Base-by-base conservation (phyloP, 306 rosid genomes). In the Myrica gale region DNA sequence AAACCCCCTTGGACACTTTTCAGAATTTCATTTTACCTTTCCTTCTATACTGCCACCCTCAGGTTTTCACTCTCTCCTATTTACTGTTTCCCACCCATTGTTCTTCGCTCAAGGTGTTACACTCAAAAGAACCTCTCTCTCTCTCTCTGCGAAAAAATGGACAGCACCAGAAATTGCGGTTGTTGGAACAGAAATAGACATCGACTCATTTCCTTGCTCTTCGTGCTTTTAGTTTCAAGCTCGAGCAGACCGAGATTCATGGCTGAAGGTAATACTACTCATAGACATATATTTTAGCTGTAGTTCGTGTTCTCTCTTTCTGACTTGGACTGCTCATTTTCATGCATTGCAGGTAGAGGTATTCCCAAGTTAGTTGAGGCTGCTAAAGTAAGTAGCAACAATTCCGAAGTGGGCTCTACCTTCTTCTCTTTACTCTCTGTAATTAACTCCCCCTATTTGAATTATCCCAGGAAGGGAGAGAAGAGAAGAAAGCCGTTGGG, bases 221-320 rank as follows among this genome's bases (percentile, higher is more conserved):
- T 88, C 67, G 80, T 88, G 80, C 82, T 84, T 84, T 75, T 87
- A 45, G 55, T 86, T 73, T 83, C 85, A 71, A 66, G 73, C 84
- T 76, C 84, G 53, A 67, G 79, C 55, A 68, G 76, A 46, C 7
- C 61, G 58, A 74, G 71, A 69, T 84, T 86, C 82, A 83, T 80
- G 80, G 92, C 86, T 78, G 75, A 91, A 89, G 98, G 97, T 93
- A 79, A 39, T 61, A 61, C 45, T 3, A 61, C 43, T 61, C 68
- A 6, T 6, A 62, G 20, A 62, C 8, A 58, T 10, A 58, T 26
- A 19, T 23, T 58, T 23, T 23, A 7, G 26, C 11, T 11, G 11
- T 60, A 10, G 17, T 1, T 6, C n/a, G 5, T 0, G 4, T 19
- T 1, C 2, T n/a, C 4, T 15, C 63, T 39, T 68, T 66, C 9